Evolutionary conservation across 306 rosid genomes (phyloP), one percentile per base, ranked within the genome.

Genomic region (Quercus berberidifolia): DNA sequence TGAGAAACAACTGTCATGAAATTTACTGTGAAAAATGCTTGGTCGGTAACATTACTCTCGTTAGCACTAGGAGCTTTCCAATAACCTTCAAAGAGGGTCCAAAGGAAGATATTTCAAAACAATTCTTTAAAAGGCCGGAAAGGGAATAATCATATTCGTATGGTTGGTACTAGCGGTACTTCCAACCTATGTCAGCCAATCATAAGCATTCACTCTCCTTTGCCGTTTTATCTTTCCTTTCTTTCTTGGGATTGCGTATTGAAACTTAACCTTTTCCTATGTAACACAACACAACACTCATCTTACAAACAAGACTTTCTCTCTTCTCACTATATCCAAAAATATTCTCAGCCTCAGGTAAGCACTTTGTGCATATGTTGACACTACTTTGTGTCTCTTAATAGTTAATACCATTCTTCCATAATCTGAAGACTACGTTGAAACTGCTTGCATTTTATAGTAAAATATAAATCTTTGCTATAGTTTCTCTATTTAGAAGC

Each of bases 171-270:
- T 74, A 77, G 82, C 84, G 91, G 81, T 92, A 57, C 75, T 79
- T 86, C 85, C 97, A 88, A 87, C 86, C 94, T 87, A 85, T 71
- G 78, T 71, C 54, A 87, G 69, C 87, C 89, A 83, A 75, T 79
- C 92, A 79, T 87, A 33, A 82, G 14, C 13, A 79, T 83, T 83
- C 78, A 46, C 84, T 78, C 82, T 83, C 21, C 71, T 70, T 59
- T 52, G 79, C 79, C 56, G 68, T 80, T 83, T 69, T 82, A 54
- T 25, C 68, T 41, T 51, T 33, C 3, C 58, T 28, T 84, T 73
- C 57, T 57, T 6, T 73, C 83, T 76, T 76, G 76, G 60, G 74
- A 67, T 62, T 19, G 25, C 73, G 76, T 55, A 71, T 11, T 82
- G 57, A 2, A 80, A 20, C 88, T 26, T 70, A 19, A 68, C 17